Evolutionary conservation across 2,329 filamentous ascomycete species (phyloP).

Genomic region (Ophiostoma himal-ulmi): DNA sequence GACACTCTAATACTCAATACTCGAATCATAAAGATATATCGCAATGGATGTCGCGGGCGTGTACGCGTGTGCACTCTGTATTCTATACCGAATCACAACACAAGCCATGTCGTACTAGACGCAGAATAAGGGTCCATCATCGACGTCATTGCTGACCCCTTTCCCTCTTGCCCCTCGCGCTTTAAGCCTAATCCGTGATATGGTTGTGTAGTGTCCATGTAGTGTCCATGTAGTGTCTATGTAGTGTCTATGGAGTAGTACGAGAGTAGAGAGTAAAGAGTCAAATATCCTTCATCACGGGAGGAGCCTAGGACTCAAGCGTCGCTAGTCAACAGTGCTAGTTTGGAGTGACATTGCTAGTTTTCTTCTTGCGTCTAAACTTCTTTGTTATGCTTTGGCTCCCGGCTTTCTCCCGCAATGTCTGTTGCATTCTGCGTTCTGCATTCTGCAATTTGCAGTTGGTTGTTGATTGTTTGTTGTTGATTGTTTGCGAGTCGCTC

Average conservation of each 20-base stretch:
- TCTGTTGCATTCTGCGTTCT: background rate
- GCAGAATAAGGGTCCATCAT: constrained; percentile 10
- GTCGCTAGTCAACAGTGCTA: background rate
- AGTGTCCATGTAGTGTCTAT: background rate
- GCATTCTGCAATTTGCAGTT: background rate
- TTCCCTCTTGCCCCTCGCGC: constrained; percentile 1
- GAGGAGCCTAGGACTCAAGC: too few relatives aligned
- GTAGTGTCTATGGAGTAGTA: background rate
- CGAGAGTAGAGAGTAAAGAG: too few relatives aligned
- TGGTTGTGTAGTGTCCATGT: background rate
- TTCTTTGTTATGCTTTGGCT: background rate
- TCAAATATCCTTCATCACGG: too few relatives aligned
- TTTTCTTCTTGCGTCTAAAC: background rate
- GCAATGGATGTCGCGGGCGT: too few relatives aligned
- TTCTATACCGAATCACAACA: background rate
- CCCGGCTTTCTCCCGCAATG: background rate
- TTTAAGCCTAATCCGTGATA: background rate
- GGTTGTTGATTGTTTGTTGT: background rate
- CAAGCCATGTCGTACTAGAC: background rate
- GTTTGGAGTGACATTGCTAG: background rate
- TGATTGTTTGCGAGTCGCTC: background rate
- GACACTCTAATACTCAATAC: background rate
- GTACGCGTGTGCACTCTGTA: background rate
- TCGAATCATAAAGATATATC: too few relatives aligned
- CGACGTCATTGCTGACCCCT: constrained; percentile 10